These are phyloP conservation scores for Aspergillus ostianus DNA, from an alignment of 495 filamentous ascomycete genomes.

Conservation along the genomic window DNA sequence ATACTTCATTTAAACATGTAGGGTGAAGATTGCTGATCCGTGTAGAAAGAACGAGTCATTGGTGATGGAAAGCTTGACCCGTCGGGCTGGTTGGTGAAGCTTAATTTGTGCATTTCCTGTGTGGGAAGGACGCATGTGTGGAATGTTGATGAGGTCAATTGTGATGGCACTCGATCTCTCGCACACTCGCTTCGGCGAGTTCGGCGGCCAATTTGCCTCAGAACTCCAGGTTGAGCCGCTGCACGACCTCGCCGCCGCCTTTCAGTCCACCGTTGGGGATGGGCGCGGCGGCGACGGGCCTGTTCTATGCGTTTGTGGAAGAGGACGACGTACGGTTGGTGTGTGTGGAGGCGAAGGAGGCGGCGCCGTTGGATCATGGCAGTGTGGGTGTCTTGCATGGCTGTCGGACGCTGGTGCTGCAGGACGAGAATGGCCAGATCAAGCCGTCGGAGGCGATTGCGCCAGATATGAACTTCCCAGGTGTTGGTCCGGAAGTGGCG, in stretches of 20 bases:
- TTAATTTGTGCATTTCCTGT: no score
- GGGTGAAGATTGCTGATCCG: no score
- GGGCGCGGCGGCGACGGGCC: conserved; percentile 28
- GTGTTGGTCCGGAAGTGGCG: conserved; percentile 33
- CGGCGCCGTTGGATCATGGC: conserved; percentile 28
- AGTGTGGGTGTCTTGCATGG: conserved; percentile 34
- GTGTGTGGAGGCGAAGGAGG: conserved; percentile 28
- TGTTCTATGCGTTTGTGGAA: conserved; percentile 32
- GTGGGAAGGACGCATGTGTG: no score
- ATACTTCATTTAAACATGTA: no score
- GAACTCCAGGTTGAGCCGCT: conserved; percentile 35
- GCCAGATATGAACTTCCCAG: conserved; percentile 34
- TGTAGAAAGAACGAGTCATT: no score
- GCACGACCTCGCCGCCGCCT: conserved; percentile 29
- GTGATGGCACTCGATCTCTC: no score
- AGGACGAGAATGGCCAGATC: conserved; percentile 34
- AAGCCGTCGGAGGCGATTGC: conserved; percentile 31
- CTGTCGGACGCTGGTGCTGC: conserved; percentile 31
- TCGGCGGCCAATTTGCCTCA: conserved; percentile 33
- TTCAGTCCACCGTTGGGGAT: conserved; percentile 30
- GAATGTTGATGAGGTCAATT: no score
- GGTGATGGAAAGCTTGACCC: no score
- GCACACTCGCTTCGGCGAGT: conserved; percentile 24
- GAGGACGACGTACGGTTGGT: conserved; percentile 19
- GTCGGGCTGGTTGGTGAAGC: no score